Evolutionary conservation across 768 basidiomycete species (phyloP), one percentile per base, ranked within the genome.

Genomic region (Scleroderma citrinum): DNA sequence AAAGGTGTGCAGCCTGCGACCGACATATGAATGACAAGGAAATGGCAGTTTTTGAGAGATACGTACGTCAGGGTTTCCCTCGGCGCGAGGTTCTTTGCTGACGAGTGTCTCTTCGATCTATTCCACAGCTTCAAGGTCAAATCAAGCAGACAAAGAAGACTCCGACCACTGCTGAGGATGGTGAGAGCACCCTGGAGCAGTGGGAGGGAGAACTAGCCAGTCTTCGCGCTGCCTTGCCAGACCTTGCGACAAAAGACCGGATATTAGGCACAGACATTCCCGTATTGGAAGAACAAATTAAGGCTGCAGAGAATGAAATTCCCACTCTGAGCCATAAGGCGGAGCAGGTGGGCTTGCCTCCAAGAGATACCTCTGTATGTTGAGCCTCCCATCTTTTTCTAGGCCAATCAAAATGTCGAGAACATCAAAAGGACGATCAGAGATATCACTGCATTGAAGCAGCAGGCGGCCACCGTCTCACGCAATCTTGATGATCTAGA

Each of bases 1-100:
- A 85, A 59, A 65, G 73, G 0, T 99, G 95, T 59, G 71, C 78
- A 11, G 82, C 82, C 7, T 98, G 95, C 61, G 81, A 82, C 56
- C 79, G 93, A 1, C 72, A 71, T 34, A 68, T 97, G 60, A 69
- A 76, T 19, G 75, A 76, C 23, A 59, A 62, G 2, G 83, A 83
- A 38, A 56, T 78, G 40, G 67, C 68, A 0, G 72, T 76, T 1
- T 88, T 93, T 52, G 86, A 93, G 63, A 77, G 75, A 67, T 81
- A 81, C 58, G 91, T 89, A 49, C 46, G 82, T 69, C 19, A 19
- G 45, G 36, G 19, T 36, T 3, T 26, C 31, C 34, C 5, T 12
- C 23, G 49, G 32, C 21, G n/a, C 13, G 5, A 39, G 41, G 16
- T 20, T 16, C 3, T 29, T 39, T 51, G 19, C 21, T 50, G 19